Evolutionary conservation across 2,329 filamentous ascomycete genomes (phyloP), one percentile per base, ranked within the genome.

Genomic region (Diaporthe batatas): DNA sequence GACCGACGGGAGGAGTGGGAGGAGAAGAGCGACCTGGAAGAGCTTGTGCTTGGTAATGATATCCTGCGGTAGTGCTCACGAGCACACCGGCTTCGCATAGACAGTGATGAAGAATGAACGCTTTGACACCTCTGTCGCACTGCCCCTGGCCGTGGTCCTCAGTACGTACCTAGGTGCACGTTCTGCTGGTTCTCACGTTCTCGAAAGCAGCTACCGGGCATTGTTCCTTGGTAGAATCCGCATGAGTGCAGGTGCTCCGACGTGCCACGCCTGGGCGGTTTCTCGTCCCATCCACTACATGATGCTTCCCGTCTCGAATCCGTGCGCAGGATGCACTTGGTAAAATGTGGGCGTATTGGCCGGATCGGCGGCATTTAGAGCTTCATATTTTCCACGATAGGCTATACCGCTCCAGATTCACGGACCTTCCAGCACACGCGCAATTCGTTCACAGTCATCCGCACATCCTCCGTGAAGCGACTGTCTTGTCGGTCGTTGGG

Each of bases 1-100:
- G 44, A 65, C 44, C 44, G 62, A 1, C 18, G 62, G 12, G 62
- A 65, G 11, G 62, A 51, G 18, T 65, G 62, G 62, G 62, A 65
- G 62, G 62, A 65, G 44, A 65, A 65, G 32, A 65, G 44, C 44
- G 62, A 65, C 29, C 25, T 65, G 44, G 62, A 65, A 32, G 62
- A 65, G 62, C 62, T 65, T 65, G 62, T 65, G 21, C 62, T 65
- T 65, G 62, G 62, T 36, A 65, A 36, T 65, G 62, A 65, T 65
- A 65, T 65, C 62, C 62, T 65, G 62, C 62, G 62, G 44, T 65
- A 65, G 32, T 51, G 62, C 62, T 5, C 11, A 51, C 6, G 29
- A 39, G 62, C 44, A 51, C 36, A 34, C 62, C 62, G 62, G 62
- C 62, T 23, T 51, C 44, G 29, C n/a, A 65, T 65, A 51, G 29